Evolutionary conservation across 805 yeast species (phyloP), one percentile per base, ranked within the genome.

Genomic region (Candida fluviatilis): DNA sequence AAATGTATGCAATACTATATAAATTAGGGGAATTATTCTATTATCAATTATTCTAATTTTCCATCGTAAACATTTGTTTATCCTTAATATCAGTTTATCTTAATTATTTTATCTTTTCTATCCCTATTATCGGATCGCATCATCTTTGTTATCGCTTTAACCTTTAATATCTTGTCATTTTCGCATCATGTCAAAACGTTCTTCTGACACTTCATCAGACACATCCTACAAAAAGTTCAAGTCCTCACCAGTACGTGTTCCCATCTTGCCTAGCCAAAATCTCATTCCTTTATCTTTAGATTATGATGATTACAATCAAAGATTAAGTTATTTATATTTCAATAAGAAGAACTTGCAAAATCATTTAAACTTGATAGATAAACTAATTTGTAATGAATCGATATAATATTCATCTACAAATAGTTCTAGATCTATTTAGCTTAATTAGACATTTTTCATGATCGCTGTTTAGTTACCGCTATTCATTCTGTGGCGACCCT

Each of bases 351-450:
- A 33, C 15, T 15, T 33, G 8, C 35, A 33, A 18, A 21, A 12
- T n/a, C 35, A 33, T 16, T 33, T 33, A 19, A 33, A 33, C n/a
- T 23, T 33, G n/a, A 33, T 33, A 8, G 35, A 33, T 23, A 23
- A 21, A n/a, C 11, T 33, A n/a, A 15, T 33, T 14, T 12, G 35
- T 8, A 21, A 33, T 15, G 35, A 23, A 13, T 23, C 25, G 10
- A 7, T 23, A 23, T 23, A 11, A 23, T 23, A 11, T n/a, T n/a
- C n/a, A n/a, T n/a, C n/a, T n/a, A n/a, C n/a, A n/a, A n/a, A n/a
- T n/a, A n/a, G n/a, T n/a, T n/a, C n/a, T n/a, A n/a, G n/a, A n/a
- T n/a, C n/a, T n/a, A n/a, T n/a, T n/a, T n/a, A n/a, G n/a, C n/a
- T n/a, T n/a, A n/a, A n/a, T n/a, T n/a, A n/a, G n/a, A n/a, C n/a